phyloP scores from a whole-genome alignment of 2,329 filamentous ascomycete genomes.

The Colletotrichum simmondsii region DNA sequence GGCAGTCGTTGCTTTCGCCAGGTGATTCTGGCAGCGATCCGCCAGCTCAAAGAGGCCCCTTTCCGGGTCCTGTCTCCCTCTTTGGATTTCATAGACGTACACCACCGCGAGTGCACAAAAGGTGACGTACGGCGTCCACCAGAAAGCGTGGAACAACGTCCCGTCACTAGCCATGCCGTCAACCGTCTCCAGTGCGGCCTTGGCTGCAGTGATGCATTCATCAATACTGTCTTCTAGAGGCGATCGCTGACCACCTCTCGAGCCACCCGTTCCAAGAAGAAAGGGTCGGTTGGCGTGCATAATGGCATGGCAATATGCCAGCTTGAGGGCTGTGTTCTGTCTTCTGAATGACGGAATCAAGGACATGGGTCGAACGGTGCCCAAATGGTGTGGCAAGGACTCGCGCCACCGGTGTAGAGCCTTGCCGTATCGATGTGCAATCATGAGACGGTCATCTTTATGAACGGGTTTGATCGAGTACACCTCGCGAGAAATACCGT shows the following conservation, averaged over 20 bases:
- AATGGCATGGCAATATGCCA: slow-evolving; percentile 65
- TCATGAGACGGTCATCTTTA: slow-evolving; percentile 47
- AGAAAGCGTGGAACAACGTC: slow-evolving; percentile 51
- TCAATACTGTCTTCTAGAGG: slow-evolving; percentile 49
- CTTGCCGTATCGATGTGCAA: slow-evolving; percentile 49
- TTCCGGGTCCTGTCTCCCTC: slow-evolving; percentile 26
- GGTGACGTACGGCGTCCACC: slow-evolving; percentile 64
- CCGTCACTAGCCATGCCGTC: slow-evolving; percentile 51
- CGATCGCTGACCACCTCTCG: slow-evolving; percentile 53
- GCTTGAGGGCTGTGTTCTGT: slow-evolving; percentile 63
- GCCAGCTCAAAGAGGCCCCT: slow-evolving; percentile 38
- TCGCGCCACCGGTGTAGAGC: slow-evolving; percentile 52
- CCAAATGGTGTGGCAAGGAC: slow-evolving; percentile 54
- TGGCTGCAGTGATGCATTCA: slow-evolving; percentile 59
- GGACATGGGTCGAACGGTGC: slow-evolving; percentile 55
- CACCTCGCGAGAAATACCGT: slow-evolving; percentile 50
- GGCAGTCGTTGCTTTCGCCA: slow-evolving; percentile 48
- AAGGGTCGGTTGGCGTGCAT: slow-evolving; percentile 67
- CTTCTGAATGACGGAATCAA: slow-evolving; percentile 56
- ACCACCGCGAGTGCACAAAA: slow-evolving; percentile 65
- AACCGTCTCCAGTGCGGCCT: slow-evolving; percentile 55
- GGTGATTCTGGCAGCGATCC: slow-evolving; percentile 57
- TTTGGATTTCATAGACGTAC: slow-evolving; percentile 60
- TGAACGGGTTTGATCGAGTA: slow-evolving; percentile 50
- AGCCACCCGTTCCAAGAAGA: slow-evolving; percentile 49